Conservation (phyloP, 768 basidiomycete species). For the Phlebiopsis flavidoalba region DNA sequence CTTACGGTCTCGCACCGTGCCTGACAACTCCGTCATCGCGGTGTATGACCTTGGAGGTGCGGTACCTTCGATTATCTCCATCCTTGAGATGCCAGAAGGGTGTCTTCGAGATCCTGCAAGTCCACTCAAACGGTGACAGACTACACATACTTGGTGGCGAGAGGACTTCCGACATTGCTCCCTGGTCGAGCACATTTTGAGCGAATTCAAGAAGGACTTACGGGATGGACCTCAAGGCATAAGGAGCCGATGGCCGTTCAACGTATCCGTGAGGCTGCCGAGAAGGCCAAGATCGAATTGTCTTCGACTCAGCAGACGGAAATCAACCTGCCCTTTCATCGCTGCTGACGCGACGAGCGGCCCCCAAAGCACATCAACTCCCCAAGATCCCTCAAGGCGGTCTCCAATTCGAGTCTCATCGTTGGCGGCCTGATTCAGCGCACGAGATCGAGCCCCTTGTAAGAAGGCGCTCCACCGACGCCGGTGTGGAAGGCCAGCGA, state of each 20-base stretch:
- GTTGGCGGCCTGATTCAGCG: slow-evolving; percentile 80
- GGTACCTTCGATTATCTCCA: slow-evolving; percentile 99
- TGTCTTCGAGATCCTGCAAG: slow-evolving; percentile 99
- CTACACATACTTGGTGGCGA: slow-evolving; percentile 93
- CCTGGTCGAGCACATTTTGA: slow-evolving; percentile 82
- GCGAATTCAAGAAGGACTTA: slow-evolving; percentile 94
- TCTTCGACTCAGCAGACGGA: slow-evolving; percentile 95
- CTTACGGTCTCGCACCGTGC: slow-evolving; percentile 90
- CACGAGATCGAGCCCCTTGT: slow-evolving; percentile 79
- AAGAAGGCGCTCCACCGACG: slow-evolving; percentile 94
- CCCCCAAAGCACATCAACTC: slow-evolving; percentile 96
- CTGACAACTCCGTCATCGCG: slow-evolving; percentile 83
- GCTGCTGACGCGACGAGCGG: slow-evolving; percentile 93
- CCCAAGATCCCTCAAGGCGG: slow-evolving; percentile 67
- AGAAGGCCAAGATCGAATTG: slow-evolving; percentile 99
- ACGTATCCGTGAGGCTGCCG: slow-evolving; percentile 97
- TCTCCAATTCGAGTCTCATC: slow-evolving; percentile 85
- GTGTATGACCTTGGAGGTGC: slow-evolving; percentile 99
- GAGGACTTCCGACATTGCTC: slow-evolving; percentile 92
- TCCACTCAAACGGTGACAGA: slow-evolving; percentile 99
- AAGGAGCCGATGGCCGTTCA: slow-evolving; percentile 96
- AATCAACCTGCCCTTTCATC: slow-evolving; percentile 96
- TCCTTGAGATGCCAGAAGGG: slow-evolving; percentile 99
- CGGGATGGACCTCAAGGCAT: slow-evolving; percentile 73
- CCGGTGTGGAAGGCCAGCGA: slow-evolving; percentile 91